Evolutionary conservation across 768 basidiomycete genomes (phyloP).

Genomic region (Punctularia strigosozonata): DNA sequence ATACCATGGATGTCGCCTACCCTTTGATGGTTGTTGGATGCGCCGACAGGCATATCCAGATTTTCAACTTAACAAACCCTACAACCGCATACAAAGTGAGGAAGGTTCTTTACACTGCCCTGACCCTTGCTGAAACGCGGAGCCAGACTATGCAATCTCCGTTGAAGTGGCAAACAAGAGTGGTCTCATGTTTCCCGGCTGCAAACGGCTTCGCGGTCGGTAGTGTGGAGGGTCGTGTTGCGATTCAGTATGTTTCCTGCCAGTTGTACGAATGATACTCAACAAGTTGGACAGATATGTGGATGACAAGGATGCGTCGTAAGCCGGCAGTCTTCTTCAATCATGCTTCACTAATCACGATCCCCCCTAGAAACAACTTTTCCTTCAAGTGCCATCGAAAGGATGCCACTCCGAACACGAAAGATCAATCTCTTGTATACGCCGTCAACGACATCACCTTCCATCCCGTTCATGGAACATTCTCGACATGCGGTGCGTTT

Average conservation of each 20-base stretch:
- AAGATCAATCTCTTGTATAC: conserved; percentile 35
- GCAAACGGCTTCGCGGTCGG: conserved; percentile 75
- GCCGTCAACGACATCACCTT: conserved; percentile 47
- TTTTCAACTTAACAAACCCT: conserved; percentile 80
- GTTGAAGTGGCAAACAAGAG: conserved; percentile 88
- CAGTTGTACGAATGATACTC: not conserved
- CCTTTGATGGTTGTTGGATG: conserved; percentile 87
- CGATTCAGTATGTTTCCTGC: conserved; percentile 72
- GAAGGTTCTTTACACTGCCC: conserved; percentile 1
- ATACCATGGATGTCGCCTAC: conserved; percentile 73
- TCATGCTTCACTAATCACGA: not conserved
- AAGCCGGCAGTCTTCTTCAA: conserved; percentile 11
- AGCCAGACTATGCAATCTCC: conserved; percentile 73
- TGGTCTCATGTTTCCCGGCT: conserved; percentile 72
- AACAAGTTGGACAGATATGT: conserved; percentile 44
- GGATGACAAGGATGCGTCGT: conserved; percentile 73
- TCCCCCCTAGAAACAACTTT: conserved; percentile 32
- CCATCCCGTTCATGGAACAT: conserved; percentile 39
- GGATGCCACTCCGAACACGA: conserved; percentile 19
- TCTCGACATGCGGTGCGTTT: conserved; percentile 26
- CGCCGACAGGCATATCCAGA: conserved; percentile 85
- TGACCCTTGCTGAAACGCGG: conserved; percentile 1
- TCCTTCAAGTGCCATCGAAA: conserved; percentile 44
- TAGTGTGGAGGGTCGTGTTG: conserved; percentile 85
- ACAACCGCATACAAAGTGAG: conserved; percentile 63